Evolutionary conservation across 2,329 filamentous ascomycete genomes (phyloP), one percentile per base, ranked within the genome.

Genomic region (Alternaria conjuncta): DNA sequence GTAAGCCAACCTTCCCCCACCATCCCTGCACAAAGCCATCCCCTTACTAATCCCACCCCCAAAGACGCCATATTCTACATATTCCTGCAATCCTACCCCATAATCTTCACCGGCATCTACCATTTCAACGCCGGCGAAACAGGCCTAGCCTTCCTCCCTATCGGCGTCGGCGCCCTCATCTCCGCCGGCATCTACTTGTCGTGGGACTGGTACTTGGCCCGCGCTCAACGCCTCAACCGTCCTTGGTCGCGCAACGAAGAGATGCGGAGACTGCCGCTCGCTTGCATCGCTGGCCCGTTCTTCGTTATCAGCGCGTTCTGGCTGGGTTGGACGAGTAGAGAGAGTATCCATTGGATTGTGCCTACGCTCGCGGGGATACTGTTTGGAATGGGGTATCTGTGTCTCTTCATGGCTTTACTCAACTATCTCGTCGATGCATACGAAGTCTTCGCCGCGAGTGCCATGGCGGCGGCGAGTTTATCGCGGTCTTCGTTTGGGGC

Each of bases 391-490:
- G 82, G 82, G 0, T 84, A 82, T 63, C 65, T 86, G 71, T 79
- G 84, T 32, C 79, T 85, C 64, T 82, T 87, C 82, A 81, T 85
- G 84, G 74, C 84, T 69, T 70, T 82, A 26, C 72, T 88, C 80
- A 90, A 92, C 70, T 92, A 93, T 77, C 78, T 85, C 18, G 82
- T 85, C 30, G 84, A 86, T 60, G 90, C 91, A 21, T 94, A 94
- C 79, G 90, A 91, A 57, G 80, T 88, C 25, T 93, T 92, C 76
- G 91, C 91, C 25, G 92, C 92, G 50, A 89, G 86, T 61, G 93
- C 93, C 5, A 85, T 97, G 78, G 93, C 94, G 12, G 93, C 93
- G 47, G 96, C 97, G 74, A 91, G 90, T 50, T 92, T 96, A 77
- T 87, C 91, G 61, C 87, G 94, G 57, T 93, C 90, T 67, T 84